Evolutionary conservation across 768 basidiomycete genomes (phyloP).

Genomic region (Lentinula detonsa): DNA sequence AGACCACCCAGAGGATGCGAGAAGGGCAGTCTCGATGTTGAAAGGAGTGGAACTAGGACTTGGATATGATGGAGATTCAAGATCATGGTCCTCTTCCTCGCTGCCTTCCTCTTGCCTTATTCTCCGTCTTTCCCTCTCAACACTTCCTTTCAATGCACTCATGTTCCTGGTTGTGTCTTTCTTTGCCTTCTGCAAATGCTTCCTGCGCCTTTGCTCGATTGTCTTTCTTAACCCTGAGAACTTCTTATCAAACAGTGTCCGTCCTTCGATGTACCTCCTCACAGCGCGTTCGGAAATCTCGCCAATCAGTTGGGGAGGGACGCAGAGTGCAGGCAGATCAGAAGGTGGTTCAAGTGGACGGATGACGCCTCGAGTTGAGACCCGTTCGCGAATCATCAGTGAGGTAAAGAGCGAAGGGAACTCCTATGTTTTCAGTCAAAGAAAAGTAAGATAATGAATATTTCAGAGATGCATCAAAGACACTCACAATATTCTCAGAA

Average conservation of each 20-base stretch:
- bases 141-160: slow-evolving; percentile 33
- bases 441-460: not conserved
- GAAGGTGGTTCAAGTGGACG: slow-evolving; percentile 70
- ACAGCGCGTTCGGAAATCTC: slow-evolving; percentile 67
- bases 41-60: not conserved
- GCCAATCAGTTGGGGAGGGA: slow-evolving; percentile 66
- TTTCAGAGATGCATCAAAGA: not conserved
- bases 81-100: not conserved
- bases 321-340: slow-evolving; percentile 58
- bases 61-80: not conserved
- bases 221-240: slow-evolving; percentile 49
- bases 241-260: slow-evolving; percentile 57
- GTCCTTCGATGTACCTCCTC: slow-evolving; percentile 69
- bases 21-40: slow-evolving; percentile 28
- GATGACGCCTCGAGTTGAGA: slow-evolving; percentile 78
- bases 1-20: slow-evolving; percentile 51
- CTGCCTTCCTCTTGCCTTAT: slow-evolving; percentile 7
- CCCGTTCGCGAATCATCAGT: slow-evolving; percentile 87
- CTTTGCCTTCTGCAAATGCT: slow-evolving; percentile 57
- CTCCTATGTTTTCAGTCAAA: slow-evolving; percentile 9
- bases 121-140: slow-evolving; percentile 19
- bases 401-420: slow-evolving; percentile 29
- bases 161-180: slow-evolving; percentile 56
- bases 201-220: slow-evolving; percentile 63
- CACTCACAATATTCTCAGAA: slow-evolving; percentile 36